Base-by-base conservation (phyloP, 768 basidiomycete species). In the Paxillus involutus region DNA sequence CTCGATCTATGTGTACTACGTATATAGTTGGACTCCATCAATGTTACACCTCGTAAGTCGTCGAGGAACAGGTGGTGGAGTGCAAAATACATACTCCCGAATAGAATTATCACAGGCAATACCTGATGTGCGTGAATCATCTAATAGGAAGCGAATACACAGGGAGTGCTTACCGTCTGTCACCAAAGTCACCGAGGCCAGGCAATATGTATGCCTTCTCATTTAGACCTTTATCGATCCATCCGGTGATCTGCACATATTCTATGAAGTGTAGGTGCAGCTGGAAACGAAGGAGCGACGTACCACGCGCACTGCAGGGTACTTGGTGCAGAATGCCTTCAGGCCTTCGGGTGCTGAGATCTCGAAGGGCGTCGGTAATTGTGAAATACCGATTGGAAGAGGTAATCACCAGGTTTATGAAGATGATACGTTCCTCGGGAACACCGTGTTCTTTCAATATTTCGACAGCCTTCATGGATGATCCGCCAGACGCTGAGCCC, bases 391-490 rank as follows among this genome's bases (percentile, higher is more conserved):
- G 17, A 39, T 21, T 33, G 3, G 11, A 4, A 17, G 53, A 24
- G 29, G 24, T 36, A 43, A 17, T 39, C 60, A 92, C 94, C 67
- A 98, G 73, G 67, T 98, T 96, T 55, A 97, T 83, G 72, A 98
- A 97, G 59, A 97, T 89, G 56, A 98, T 96, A 51, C 93, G 83
- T 55, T 97, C 94, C 71, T 97, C 93, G 14, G 91, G 88, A 30
- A 99, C 97, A 17, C 91, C 91, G 63, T 93, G 86, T 44, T 93
- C 89, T 71, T 89, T 85, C 12, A 98, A 77, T 4, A 98, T 89
- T 68, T 98, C 95, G 49, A 98, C 89, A 0, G 97, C 97, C 68
- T 98, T 98, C 72, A 95, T 94, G 8, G 95, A 96, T 6, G 95
- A 98, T 43, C 97, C 97, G 24, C 97, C 97, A 1, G 96, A 98